Base-by-base conservation (phyloP, 2,329 filamentous ascomycete genomes). In the Chalaropsis thielavioides region DNA sequence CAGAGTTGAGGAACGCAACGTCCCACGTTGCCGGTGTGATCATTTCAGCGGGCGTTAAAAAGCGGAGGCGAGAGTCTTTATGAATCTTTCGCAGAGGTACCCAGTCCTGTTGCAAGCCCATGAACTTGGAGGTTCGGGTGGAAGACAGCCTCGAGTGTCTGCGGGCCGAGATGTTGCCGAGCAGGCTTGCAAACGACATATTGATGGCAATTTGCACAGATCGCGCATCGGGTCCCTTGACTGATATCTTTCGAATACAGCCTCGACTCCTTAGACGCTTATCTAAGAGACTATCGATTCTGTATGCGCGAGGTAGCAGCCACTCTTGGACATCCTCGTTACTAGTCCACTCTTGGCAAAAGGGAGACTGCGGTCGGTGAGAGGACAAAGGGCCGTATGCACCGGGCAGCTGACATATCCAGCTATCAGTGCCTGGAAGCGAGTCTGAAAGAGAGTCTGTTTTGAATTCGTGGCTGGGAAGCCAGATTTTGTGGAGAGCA, bases 71-170 rank as follows among this genome's bases (percentile, higher is more conserved):
- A 0, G 86, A 85, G 66, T 90, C 86, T 71, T 87, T 90, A 71
- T 88, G 83, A 2, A 90, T 76, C 72, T 92, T 92, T 62, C 88
- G 83, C 19, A 92, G 76, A 4, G 89, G 89, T n/a, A 92, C 80
- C 81, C 88, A 90, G 0, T 82, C 74, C 54, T 87, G 84, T 64
- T 81, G 80, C 19, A 92, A 77, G 5, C 85, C 88, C 22, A 85
- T 75, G 63, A 80, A 84, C 49, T 68, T 66, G 31, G 27, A 54
- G 17, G 31, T n/a, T 19, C 60, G 64, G 41, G 51, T 58, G 17
- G 58, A 46, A 22, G 59, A 35, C 19, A 54, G 54, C 2, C 56
- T 65, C 24, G 44, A 51, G 7, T 63, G 60, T 24, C 67, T 54
- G 13, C 56, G 62, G 10, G 46, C 40, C 31, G 61, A 62, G 15